A percentile compares a stretch with the other conserved stretches of the same genome.
Evolutionary conservation across 1,139 yeast genomes (phyloP).

Genomic region (Lodderomyces orthopsilosis): DNA sequence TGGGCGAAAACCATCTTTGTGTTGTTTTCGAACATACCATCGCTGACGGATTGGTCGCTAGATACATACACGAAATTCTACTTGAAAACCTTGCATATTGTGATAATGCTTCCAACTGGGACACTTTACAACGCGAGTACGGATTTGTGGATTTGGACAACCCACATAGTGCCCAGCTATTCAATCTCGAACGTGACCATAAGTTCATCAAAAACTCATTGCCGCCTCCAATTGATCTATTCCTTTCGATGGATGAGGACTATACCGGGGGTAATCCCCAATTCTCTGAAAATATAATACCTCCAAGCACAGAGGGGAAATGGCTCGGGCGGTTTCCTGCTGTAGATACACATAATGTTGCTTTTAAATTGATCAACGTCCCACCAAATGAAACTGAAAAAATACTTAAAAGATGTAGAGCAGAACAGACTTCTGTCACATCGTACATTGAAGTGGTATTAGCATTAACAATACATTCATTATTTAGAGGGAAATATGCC

Average conservation of each 20-base stretch:
- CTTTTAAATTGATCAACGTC: conserved; percentile 34
- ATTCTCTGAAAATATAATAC: conserved; percentile 23
- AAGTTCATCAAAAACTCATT: conserved; percentile 23
- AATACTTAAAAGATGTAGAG: conserved; percentile 30
- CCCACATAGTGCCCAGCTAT: conserved; percentile 14
- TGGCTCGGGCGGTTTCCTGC: conserved; percentile 37
- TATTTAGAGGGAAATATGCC: conserved; percentile 25
- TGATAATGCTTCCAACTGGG: conserved; percentile 10
- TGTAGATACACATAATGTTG: conserved; percentile 17
- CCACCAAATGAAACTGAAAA: conserved; percentile 21
- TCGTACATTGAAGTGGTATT: conserved; percentile 29
- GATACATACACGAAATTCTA: conserved; percentile 37
- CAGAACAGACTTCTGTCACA: conserved; percentile 33
- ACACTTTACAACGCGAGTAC: conserved; percentile 13
- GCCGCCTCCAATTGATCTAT: conserved; percentile 36
- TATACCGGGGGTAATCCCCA: conserved; percentile 24
- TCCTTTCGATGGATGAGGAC: conserved; percentile 24
- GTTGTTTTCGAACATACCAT: conserved; percentile 40
- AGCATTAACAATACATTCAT: conserved; percentile 28
- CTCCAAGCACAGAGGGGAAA: conserved; percentile 21
- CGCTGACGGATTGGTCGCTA: conserved; percentile 43
- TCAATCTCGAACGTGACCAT: conserved; percentile 22
- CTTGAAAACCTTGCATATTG: conserved; percentile 25
- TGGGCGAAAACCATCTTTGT: conserved; percentile 24
- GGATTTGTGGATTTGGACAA: conserved; percentile 13